These are phyloP conservation scores for Fusarium stilboides DNA, from an alignment of 2,329 filamentous ascomycete species.

Conservation along the genomic window DNA sequence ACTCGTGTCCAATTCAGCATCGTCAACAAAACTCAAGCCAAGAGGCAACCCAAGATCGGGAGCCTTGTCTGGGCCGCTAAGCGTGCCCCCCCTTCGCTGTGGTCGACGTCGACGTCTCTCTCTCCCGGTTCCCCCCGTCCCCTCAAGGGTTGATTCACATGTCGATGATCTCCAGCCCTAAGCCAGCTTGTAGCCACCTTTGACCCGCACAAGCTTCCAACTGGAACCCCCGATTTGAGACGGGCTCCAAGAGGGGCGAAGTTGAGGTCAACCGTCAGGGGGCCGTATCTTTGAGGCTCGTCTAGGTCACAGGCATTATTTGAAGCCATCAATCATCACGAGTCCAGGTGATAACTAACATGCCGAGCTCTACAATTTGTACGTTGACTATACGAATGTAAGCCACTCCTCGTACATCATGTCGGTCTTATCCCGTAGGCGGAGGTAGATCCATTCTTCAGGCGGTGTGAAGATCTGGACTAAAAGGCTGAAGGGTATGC, in stretches of 20 bases:
- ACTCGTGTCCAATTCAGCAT: slow-evolving; percentile 38
- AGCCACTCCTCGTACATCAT: slow-evolving; percentile 8
- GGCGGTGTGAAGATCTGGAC: slow-evolving; percentile 39
- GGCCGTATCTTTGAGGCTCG: slow-evolving; percentile 13
- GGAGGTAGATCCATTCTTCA: slow-evolving; percentile 42
- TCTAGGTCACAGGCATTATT: slow-evolving; percentile 19
- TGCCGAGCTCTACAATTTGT: not conserved
- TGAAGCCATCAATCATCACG: slow-evolving; percentile 12
- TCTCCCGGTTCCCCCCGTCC: slow-evolving; percentile 47
- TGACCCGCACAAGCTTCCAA: slow-evolving; percentile 44
- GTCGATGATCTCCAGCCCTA: slow-evolving; percentile 52
- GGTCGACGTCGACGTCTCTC: slow-evolving; percentile 35
- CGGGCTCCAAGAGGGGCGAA: slow-evolving; percentile 16
- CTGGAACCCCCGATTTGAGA: slow-evolving; percentile 39
- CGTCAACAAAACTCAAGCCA: slow-evolving; percentile 39
- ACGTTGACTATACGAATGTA: not conserved
- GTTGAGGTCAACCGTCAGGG: not conserved
- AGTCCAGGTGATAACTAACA: not conserved
- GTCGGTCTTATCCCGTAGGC: slow-evolving; percentile 36
- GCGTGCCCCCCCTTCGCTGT: slow-evolving; percentile 16
- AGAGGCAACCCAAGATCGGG: slow-evolving; percentile 26
- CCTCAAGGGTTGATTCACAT: slow-evolving; percentile 45
- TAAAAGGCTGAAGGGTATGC: slow-evolving; percentile 5
- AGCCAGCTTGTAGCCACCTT: slow-evolving; percentile 32
- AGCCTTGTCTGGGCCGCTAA: slow-evolving; percentile 22